A percentile compares a stretch with the other conserved stretches of the same genome.
phyloP scores from a whole-genome alignment of 2,329 filamentous ascomycete species.

The Fusarium sp. region DNA sequence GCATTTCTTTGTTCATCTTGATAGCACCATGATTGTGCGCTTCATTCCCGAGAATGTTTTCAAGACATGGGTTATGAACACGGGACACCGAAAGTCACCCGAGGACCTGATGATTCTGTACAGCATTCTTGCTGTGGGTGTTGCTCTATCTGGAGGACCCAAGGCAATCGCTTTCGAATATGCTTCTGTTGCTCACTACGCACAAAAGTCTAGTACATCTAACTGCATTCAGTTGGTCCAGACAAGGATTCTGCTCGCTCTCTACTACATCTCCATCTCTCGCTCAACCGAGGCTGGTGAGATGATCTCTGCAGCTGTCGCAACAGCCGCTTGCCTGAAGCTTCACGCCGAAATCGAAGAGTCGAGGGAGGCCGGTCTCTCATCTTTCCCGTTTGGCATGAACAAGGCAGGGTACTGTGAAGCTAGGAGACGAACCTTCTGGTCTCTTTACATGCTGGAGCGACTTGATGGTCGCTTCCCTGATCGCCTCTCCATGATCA shows the following conservation, averaged over 20 bases:
- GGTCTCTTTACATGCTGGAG: conserved; percentile 77
- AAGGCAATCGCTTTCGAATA: conserved; percentile 55
- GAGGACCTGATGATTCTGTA: conserved; percentile 61
- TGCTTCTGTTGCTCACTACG: conserved; percentile 67
- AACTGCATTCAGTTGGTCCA: conserved; percentile 72
- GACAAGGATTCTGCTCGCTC: conserved; percentile 71
- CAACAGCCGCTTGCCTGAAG: conserved; percentile 68
- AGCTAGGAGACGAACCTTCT: conserved; percentile 76
- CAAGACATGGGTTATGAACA: conserved; percentile 52
- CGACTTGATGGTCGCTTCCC: conserved; percentile 71
- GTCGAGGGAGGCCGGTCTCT: conserved; percentile 54
- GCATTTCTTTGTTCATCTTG: conserved; percentile 57
- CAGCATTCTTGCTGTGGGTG: conserved; percentile 57
- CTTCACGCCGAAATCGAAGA: conserved; percentile 71
- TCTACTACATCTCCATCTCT: conserved; percentile 73
- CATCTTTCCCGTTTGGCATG: conserved; percentile 67
- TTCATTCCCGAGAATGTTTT: conserved; percentile 57
- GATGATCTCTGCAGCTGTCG: conserved; percentile 70
- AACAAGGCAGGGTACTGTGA: conserved; percentile 70
- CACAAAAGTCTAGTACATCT: conserved; percentile 51
- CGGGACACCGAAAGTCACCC: conserved; percentile 52
- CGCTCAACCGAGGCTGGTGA: conserved; percentile 72
- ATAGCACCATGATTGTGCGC: conserved; percentile 56
- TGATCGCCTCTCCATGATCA: conserved; percentile 65
- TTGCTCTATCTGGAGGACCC: conserved; percentile 54